Evolutionary conservation across 139 green algal species (phyloP), one percentile per base, ranked within the genome.

Genomic region (Chlamydomonas eustigma): DNA sequence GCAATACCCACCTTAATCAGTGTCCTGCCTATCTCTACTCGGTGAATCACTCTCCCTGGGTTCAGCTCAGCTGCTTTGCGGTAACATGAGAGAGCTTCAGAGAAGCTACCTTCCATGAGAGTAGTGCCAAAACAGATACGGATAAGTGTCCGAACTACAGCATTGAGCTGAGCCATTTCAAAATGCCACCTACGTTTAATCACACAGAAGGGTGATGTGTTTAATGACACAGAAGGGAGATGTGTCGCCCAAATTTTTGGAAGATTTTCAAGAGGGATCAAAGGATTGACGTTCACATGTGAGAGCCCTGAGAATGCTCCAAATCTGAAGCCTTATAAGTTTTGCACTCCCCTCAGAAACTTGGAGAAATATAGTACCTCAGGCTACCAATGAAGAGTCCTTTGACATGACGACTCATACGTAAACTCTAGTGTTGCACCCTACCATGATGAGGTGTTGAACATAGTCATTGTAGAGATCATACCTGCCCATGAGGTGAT

Each of bases 401-500:
- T n/a, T n/a, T n/a, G n/a, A n/a, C n/a, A n/a, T n/a, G n/a, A n/a
- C n/a, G n/a, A n/a, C n/a, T n/a, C n/a, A n/a, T n/a, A n/a, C n/a
- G n/a, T n/a, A n/a, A n/a, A n/a, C n/a, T n/a, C n/a, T n/a, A n/a
- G n/a, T n/a, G n/a, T n/a, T n/a, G n/a, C n/a, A n/a, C n/a, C n/a
- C n/a, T n/a, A n/a, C n/a, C n/a, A n/a, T n/a, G n/a, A n/a, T n/a
- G n/a, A n/a, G n/a, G n/a, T n/a, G n/a, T n/a, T 69, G 58, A 32
- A 39, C 28, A 73, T n/a, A 73, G 65, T 33, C 65, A 73, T 28
- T 18, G 4, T 4, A 39, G 18, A 73, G 69, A 38, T 78, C 51
- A 50, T 76, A 91, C 30, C 89, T 66, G 36, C 90, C 91, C 84
- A 94, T 91, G 2, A 95, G 77, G 73, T 95, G 91, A 75, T 93